Evolutionary conservation across 1,284 basidiomycete species (phyloP).

Genomic region (Cyathus olla): DNA sequence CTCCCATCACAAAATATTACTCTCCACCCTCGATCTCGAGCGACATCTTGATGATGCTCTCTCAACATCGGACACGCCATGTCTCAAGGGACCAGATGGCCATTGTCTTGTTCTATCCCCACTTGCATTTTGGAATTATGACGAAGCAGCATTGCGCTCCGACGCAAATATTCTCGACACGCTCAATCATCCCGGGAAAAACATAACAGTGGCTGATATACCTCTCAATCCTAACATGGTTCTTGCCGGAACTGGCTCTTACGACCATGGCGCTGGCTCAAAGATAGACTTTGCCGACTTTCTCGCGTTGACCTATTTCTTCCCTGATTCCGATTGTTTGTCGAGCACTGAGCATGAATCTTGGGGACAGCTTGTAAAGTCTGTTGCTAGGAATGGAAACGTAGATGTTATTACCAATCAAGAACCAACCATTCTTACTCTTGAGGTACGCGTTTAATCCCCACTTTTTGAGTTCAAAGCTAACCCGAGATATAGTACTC

Average conservation of each 20-base stretch:
- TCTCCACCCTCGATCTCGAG: constrained; percentile 74
- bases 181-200: constrained; percentile 60
- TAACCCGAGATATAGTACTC: constrained; percentile 56
- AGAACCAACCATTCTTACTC: constrained; percentile 74
- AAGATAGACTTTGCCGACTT: constrained; percentile 74
- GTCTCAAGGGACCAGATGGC: constrained; percentile 59
- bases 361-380: constrained; percentile 71
- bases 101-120: constrained; percentile 80
- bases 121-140: constrained; percentile 78
- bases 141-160: constrained; percentile 59
- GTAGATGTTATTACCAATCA: constrained; percentile 56
- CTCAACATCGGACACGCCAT: constrained; percentile 53
- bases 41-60: constrained; percentile 61
- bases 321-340: constrained; percentile 78
- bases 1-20: constrained; percentile 69
- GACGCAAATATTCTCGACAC: constrained; percentile 71
- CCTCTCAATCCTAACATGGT: constrained; percentile 80
- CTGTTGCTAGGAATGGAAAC: constrained; percentile 55
- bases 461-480: constrained; percentile 3
- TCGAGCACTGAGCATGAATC: constrained; percentile 67
- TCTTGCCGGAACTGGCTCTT: constrained; percentile 72
- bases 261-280: constrained; percentile 55
- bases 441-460: constrained; percentile 64
- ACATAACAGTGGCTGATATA: constrained; percentile 68
- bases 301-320: constrained; percentile 83